Percentiles rank a stretch among this genome's conserved stretches.
phyloP scores from a whole-genome alignment of 441 rosid species.

The Erodium trifolium region DNA sequence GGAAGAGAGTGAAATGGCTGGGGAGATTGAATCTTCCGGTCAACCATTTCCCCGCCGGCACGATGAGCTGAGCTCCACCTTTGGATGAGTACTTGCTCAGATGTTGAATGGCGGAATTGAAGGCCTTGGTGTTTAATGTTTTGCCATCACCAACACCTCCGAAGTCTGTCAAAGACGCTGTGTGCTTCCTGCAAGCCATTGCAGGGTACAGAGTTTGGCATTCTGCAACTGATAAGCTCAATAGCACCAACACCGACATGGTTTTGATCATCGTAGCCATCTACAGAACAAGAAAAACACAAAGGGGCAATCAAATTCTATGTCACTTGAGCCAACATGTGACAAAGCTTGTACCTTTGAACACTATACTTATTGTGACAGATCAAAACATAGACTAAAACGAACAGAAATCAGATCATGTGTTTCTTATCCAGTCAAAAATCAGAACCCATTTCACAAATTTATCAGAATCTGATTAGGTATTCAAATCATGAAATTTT shows the following conservation, averaged over 20 bases:
- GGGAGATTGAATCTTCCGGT: constrained; percentile 55
- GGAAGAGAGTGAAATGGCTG: constrained; percentile 44
- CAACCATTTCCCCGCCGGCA: constrained; percentile 75
- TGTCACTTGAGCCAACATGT: too few relatives aligned
- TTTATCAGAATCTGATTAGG: too few relatives aligned
- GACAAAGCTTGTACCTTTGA: neutral
- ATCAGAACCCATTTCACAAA: too few relatives aligned
- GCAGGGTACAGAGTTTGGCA: constrained; percentile 24
- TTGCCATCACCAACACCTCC: constrained; percentile 78
- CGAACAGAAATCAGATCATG: too few relatives aligned
- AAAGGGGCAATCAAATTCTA: neutral
- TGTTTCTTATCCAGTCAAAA: too few relatives aligned
- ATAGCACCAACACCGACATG: neutral
- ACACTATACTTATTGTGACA: neutral
- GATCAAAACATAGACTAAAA: too few relatives aligned
- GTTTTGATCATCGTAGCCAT: neutral
- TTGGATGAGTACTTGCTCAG: constrained; percentile 34
- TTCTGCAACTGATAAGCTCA: neutral
- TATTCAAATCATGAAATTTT: too few relatives aligned
- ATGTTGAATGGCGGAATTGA: constrained; percentile 37
- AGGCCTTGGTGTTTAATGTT: constrained; percentile 56
- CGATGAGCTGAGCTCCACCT: constrained; percentile 65
- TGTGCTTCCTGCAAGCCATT: constrained; percentile 55
- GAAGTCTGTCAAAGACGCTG: constrained; percentile 48
- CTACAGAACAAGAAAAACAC: neutral